Conservation (phyloP, 306 rosid species). For the Vicia faba region DNA sequence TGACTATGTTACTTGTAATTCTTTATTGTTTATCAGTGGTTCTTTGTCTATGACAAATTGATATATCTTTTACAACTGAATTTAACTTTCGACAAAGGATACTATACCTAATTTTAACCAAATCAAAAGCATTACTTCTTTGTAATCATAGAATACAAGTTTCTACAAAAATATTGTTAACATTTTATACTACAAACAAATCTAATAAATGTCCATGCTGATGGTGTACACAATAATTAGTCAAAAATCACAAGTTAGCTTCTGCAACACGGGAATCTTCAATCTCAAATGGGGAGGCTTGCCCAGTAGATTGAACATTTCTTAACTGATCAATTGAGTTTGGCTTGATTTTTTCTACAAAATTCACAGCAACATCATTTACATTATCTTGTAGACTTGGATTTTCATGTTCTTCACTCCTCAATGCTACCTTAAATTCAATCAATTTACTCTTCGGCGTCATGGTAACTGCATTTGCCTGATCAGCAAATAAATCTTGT, state of each 20-base stretch:
- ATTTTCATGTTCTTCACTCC: conserved; percentile 35
- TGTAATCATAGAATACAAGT: background rate
- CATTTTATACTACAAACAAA: background rate
- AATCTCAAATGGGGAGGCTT: conserved; percentile 35
- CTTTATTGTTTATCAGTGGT: background rate
- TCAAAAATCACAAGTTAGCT: conserved; percentile 40
- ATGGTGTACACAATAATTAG: conserved; percentile 17
- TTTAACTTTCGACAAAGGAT: background rate
- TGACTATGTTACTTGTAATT: background rate
- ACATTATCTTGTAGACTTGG: conserved; percentile 12
- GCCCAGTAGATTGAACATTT: conserved; percentile 33
- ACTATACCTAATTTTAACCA: conserved; percentile 1
- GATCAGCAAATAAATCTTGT: conserved; percentile 66
- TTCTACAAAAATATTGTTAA: background rate
- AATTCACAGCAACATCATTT: conserved; percentile 27
- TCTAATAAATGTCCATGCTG: background rate
- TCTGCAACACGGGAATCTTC: conserved; percentile 52
- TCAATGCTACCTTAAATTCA: conserved; percentile 37
- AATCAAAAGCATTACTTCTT: background rate
- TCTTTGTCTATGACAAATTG: background rate
- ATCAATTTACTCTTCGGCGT: conserved; percentile 54
- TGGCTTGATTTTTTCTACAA: conserved; percentile 27
- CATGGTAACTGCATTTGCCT: conserved; percentile 67
- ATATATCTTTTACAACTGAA: background rate
- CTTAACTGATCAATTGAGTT: conserved; percentile 38